Evolutionary conservation across 1,139 yeast species (phyloP).

Genomic region (Pichia sp.): DNA sequence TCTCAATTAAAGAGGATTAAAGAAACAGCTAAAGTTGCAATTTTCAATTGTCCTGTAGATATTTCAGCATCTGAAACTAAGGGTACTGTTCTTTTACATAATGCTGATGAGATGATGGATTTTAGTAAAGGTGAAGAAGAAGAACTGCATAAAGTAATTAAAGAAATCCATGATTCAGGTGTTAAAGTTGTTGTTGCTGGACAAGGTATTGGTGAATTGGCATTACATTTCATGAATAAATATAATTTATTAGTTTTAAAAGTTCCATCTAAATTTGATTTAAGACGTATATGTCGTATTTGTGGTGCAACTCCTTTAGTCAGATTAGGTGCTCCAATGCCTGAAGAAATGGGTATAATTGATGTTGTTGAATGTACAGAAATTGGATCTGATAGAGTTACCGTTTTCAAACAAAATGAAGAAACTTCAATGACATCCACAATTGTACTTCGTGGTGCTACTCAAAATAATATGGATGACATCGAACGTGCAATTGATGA

Average conservation of each 20-base stretch:
- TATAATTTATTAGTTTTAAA: slow-evolving; percentile 77
- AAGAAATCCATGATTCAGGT: slow-evolving; percentile 79
- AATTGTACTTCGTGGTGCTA: slow-evolving; percentile 91
- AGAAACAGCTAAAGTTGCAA: slow-evolving; percentile 75
- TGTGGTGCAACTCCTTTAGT: slow-evolving; percentile 98
- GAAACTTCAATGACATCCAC: slow-evolving; percentile 77
- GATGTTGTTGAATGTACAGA: slow-evolving; percentile 88
- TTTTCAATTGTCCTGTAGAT: slow-evolving; percentile 89
- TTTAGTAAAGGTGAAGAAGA: slow-evolving; percentile 95
- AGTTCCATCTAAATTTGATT: slow-evolving; percentile 89
- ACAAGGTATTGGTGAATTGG: slow-evolving; percentile 85
- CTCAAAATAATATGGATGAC: slow-evolving; percentile 91
- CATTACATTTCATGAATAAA: slow-evolving; percentile 87
- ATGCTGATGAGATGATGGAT: slow-evolving; percentile 94
- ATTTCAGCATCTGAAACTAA: slow-evolving; percentile 93
- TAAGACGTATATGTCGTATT: slow-evolving; percentile 89
- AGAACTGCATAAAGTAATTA: slow-evolving; percentile 81
- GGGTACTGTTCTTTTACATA: slow-evolving; percentile 91
- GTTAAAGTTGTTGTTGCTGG: slow-evolving; percentile 89
- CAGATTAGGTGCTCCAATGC: slow-evolving; percentile 90
- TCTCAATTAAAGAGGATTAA: slow-evolving; percentile 66
- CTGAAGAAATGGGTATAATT: slow-evolving; percentile 85
- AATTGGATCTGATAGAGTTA: slow-evolving; percentile 96
- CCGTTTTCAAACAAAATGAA: slow-evolving; percentile 76
- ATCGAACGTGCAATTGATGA: slow-evolving; percentile 96